These are phyloP conservation scores for Rhodamnia argentea DNA, from an alignment of 345 rosid genomes.

Conservation along the genomic window DNA sequence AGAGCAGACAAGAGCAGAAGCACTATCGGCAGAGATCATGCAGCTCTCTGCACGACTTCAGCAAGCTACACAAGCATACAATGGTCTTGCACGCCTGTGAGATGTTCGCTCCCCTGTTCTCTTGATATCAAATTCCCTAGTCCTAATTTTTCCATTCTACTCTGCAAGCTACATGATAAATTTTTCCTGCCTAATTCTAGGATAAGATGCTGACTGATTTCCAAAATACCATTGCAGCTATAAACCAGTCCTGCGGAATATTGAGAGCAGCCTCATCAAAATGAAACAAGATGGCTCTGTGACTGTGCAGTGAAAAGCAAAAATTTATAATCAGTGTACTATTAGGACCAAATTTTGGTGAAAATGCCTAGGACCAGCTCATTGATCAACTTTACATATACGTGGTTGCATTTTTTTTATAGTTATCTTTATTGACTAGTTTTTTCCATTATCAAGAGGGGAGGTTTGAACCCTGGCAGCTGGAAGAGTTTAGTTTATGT, in stretches of 20 bases:
- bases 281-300: slow-evolving; percentile 76
- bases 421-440: neutral
- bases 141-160: neutral
- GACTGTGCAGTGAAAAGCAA: slow-evolving; percentile 20
- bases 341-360: neutral
- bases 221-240: slow-evolving; percentile 40
- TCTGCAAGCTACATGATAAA: neutral
- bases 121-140: neutral
- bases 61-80: slow-evolving; percentile 70
- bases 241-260: slow-evolving; percentile 74
- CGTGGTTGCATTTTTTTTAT: neutral
- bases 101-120: neutral
- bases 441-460: neutral
- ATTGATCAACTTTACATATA: neutral
- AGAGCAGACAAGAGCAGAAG: slow-evolving; percentile 83
- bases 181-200: neutral
- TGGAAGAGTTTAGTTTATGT: neutral
- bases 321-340: neutral
- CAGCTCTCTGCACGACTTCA: slow-evolving; percentile 73
- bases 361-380: neutral
- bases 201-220: neutral
- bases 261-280: slow-evolving; percentile 72
- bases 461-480: neutral
- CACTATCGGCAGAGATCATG: slow-evolving; percentile 74
- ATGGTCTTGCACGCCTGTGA: slow-evolving; percentile 66